Evolutionary conservation across 2,329 filamentous ascomycete genomes (phyloP), one percentile per base, ranked within the genome.

Genomic region (Fusarium circinatum): DNA sequence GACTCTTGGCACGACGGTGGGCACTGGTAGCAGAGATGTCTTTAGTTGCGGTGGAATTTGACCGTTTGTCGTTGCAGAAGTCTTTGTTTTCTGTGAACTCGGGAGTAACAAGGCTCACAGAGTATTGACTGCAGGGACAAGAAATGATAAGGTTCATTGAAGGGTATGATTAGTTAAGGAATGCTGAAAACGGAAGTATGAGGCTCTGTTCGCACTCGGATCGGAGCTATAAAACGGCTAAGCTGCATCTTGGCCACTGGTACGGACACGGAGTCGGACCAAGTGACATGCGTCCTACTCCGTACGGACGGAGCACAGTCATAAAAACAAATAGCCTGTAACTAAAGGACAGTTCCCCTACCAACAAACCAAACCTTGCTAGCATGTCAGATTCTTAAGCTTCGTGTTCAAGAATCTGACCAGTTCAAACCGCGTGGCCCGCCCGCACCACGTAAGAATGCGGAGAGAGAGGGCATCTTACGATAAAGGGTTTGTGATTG

Each of bases 201-300:
- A 54, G 59, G 45, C 36, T 70, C 10, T 58, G 6, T 44, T 28
- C 9, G 7, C 20, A 42, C 17, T 38, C 58, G 49, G 59, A 59
- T 18, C 45, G 59, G 59, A n/a, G 32, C 38, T 41, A 54, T 26
- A 38, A 41, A 49, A 34, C 24, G 39, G 20, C 36, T 26, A 28
- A 8, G 8, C 32, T 17, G 48, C 26, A 20, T 30, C 17, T 41
- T 45, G 6, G 17, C 13, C n/a, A 54, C n/a, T 15, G 36, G 39
- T 32, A 49, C 6, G 41, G 62, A 55, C 57, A 57, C 52, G 67
- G 67, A 65, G 65, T 54, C 45, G 57, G 65, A 39, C 13, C 8
- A 57, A 51, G 55, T 49, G 55, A 12, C 55, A 24, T 20, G 24
- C 45, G 4, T 26, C 45, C 28, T 58, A 42, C 36, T 38, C 42